Conservation (phyloP, 2,329 filamentous ascomycete species). For the Dendrostoma leiphaemia region DNA sequence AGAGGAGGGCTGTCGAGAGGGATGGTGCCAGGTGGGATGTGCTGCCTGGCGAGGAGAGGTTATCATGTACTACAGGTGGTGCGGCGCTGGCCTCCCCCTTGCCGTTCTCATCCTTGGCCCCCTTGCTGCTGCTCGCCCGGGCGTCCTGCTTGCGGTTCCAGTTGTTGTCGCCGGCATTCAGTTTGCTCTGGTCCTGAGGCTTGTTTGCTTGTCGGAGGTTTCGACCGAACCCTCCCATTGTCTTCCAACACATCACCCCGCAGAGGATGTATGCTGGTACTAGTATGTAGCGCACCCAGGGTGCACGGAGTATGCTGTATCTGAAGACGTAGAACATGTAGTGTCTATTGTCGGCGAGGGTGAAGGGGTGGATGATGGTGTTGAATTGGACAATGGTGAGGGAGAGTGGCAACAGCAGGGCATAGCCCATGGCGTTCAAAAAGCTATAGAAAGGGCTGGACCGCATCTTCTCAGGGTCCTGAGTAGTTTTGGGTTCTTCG, state of each 20-base stretch:
- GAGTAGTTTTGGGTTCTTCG: neutral
- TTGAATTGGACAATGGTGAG: constrained; percentile 66
- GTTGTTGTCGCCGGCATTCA: neutral
- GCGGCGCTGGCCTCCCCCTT: no score
- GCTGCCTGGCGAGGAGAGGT: constrained; percentile 25
- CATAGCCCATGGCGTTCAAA: constrained; percentile 29
- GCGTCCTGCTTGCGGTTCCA: neutral
- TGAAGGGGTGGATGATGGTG: constrained; percentile 94
- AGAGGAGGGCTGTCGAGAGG: constrained; percentile 53
- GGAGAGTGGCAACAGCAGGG: constrained; percentile 4
- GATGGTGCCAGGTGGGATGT: constrained; percentile 30
- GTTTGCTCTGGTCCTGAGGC: neutral
- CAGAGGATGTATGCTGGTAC: constrained; percentile 69
- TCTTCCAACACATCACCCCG: constrained; percentile 65
- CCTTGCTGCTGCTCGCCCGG: neutral
- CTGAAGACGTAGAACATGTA: constrained; percentile 98
- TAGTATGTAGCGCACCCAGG: constrained; percentile 63
- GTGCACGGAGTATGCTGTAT: constrained; percentile 68
- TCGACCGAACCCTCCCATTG: constrained; percentile 48
- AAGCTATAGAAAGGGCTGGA: constrained; percentile 28
- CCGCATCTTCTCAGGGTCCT: neutral
- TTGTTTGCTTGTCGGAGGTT: neutral
- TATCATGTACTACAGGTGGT: constrained; percentile 19
- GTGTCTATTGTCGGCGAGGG: constrained; percentile 91
- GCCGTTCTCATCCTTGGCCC: no score